phyloP scores from a whole-genome alignment of 2,329 filamentous ascomycete species.

The Aspergillus melleus region DNA sequence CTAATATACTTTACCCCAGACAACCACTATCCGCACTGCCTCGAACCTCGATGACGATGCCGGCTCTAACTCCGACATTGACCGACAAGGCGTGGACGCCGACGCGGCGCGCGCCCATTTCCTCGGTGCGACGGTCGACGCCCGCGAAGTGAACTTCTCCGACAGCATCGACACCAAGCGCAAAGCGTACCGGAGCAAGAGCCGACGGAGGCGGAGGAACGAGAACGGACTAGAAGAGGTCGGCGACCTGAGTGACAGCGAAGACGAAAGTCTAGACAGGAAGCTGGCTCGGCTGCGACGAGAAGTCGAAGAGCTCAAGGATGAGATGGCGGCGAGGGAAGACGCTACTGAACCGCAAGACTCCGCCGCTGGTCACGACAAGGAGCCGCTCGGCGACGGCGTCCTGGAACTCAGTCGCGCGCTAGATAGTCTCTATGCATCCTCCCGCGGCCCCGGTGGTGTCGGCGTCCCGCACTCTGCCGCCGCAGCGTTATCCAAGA shows the following conservation, averaged over 20 bases:
- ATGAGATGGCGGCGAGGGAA: constrained; percentile 43
- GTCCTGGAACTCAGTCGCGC: constrained; percentile 70
- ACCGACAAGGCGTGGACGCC: constrained; percentile 72
- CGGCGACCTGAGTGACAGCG: constrained; percentile 76
- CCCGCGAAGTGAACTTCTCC: constrained; percentile 80
- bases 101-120: constrained; percentile 80
- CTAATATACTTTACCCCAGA: constrained; percentile 50
- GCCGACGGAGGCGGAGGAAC: constrained; percentile 58
- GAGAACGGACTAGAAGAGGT: constrained; percentile 57
- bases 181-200: constrained; percentile 78
- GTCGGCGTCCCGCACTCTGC: constrained; percentile 29
- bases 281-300: constrained; percentile 79
- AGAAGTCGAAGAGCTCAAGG: constrained; percentile 75
- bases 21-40: constrained; percentile 56
- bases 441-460: constrained; percentile 22
- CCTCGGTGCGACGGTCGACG: constrained; percentile 71
- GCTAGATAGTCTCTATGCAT: constrained; percentile 62
- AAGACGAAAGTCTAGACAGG: constrained; percentile 72
- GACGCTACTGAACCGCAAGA: constrained; percentile 55
- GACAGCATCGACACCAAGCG: constrained; percentile 81
- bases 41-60: constrained; percentile 60
- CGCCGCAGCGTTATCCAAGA: constrained; percentile 37
- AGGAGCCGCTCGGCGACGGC: constrained; percentile 51
- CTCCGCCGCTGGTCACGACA: constrained; percentile 46
- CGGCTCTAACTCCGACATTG: constrained; percentile 60